These are phyloP conservation scores for Talaromyces ruber DNA, from an alignment of 495 filamentous ascomycete genomes.

Conservation along the genomic window DNA sequence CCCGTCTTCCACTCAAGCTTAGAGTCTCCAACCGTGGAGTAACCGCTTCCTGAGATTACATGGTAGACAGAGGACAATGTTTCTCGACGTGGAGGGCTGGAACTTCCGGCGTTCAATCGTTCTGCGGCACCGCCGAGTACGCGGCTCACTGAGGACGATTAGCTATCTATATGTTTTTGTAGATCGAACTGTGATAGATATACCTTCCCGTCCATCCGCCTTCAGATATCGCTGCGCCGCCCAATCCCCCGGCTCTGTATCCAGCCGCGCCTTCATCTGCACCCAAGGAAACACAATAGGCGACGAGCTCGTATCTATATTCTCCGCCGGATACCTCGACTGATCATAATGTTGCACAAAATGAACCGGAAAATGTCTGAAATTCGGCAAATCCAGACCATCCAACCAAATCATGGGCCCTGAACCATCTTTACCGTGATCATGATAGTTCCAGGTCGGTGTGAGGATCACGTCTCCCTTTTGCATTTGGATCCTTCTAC, in stretches of 20 bases:
- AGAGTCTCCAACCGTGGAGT: slow-evolving; percentile 22
- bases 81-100: slow-evolving; percentile 22
- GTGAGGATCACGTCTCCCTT: slow-evolving; percentile 43
- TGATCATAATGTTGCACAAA: slow-evolving; percentile 38
- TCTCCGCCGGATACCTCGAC: slow-evolving; percentile 30
- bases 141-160: slow-evolving; percentile 15
- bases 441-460: slow-evolving; percentile 42
- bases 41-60: slow-evolving; percentile 26
- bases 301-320: slow-evolving; percentile 24
- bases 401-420: slow-evolving; percentile 47
- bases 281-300: slow-evolving; percentile 35
- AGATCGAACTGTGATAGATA: background rate
- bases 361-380: slow-evolving; percentile 36
- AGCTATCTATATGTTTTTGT: background rate
- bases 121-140: slow-evolving; percentile 32
- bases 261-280: slow-evolving; percentile 24
- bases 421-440: slow-evolving; percentile 40
- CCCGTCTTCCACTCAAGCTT: slow-evolving; percentile 24
- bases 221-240: slow-evolving; percentile 20
- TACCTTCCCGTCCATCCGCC: slow-evolving; percentile 24
- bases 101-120: slow-evolving; percentile 16
- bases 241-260: slow-evolving; percentile 17
- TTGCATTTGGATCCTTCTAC: slow-evolving; percentile 33
- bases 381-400: slow-evolving; percentile 36
- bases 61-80: slow-evolving; percentile 35